These are phyloP conservation scores for Apiospora marii DNA, from an alignment of 2,329 filamentous ascomycete species.

Conservation along the genomic window DNA sequence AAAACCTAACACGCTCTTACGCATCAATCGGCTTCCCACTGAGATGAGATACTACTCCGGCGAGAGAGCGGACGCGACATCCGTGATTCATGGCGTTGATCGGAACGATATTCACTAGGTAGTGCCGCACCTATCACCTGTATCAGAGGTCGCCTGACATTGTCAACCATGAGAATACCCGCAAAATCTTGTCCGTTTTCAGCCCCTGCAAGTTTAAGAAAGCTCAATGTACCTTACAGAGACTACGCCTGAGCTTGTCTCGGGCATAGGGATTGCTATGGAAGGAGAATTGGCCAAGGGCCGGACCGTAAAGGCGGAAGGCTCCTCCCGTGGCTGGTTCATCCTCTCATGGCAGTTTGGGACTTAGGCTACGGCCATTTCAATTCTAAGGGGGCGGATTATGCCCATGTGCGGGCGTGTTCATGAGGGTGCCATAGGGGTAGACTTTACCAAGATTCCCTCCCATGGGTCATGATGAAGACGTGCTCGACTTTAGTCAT, in stretches of 20 bases:
- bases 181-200: too few relatives aligned
- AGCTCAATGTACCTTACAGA: background rate
- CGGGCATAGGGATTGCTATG: background rate
- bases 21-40: background rate
- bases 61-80: background rate
- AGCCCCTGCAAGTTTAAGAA: too few relatives aligned
- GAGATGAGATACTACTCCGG: too few relatives aligned
- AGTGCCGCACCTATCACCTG: too few relatives aligned
- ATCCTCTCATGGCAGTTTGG: background rate
- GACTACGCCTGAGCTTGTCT: too few relatives aligned
- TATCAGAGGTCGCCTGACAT: too few relatives aligned
- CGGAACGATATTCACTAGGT: background rate
- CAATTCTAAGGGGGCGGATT: background rate
- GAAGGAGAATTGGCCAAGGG: background rate
- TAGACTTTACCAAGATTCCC: background rate
- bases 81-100: background rate
- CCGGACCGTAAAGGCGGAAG: background rate
- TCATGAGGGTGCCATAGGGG: background rate
- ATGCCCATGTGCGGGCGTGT: background rate
- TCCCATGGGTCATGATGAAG: background rate
- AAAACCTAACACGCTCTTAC: background rate
- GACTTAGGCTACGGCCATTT: background rate
- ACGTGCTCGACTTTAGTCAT: background rate
- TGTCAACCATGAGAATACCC: too few relatives aligned
- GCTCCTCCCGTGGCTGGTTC: background rate